Conservation (phyloP, 1,139 yeast species). For the Saccharomyces hybrid region DNA sequence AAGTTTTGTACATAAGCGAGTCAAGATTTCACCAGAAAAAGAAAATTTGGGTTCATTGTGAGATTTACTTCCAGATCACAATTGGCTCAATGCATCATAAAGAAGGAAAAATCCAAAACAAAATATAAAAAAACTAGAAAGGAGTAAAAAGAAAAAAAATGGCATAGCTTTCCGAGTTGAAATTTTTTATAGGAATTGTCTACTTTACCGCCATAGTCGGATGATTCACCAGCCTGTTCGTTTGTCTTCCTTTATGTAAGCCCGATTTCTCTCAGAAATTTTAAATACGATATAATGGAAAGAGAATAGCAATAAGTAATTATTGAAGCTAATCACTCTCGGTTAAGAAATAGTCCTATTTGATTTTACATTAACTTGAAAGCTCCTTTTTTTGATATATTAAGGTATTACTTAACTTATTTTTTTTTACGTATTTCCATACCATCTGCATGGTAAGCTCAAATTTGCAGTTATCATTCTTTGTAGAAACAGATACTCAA, state of each 20-base stretch:
- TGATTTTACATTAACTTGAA: too few species aligned
- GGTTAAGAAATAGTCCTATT: too few species aligned
- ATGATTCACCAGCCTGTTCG: not conserved
- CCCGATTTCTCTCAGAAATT: not conserved
- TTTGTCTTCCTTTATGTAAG: not conserved
- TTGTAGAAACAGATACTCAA: slow-evolving; percentile 5
- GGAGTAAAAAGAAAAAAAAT: not conserved
- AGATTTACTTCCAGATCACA: not conserved
- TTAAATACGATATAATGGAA: not conserved
- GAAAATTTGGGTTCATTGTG: not conserved
- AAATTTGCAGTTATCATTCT: not conserved
- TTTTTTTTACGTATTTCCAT: not conserved
- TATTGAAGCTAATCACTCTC: too few species aligned
- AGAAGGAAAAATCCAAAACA: not conserved
- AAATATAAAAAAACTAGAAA: not conserved
- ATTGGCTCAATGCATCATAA: not conserved
- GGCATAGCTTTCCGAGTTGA: not conserved
- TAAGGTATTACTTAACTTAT: not conserved
- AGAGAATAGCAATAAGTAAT: not conserved
- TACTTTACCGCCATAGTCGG: too few species aligned
- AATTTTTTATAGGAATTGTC: not conserved
- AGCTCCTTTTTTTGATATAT: too few species aligned
- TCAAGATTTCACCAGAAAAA: not conserved
- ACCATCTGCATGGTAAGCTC: not conserved
- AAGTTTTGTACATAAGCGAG: not conserved